Conservation (phyloP, 2,329 filamentous ascomycete species). For the Botryotinia calthae region DNA sequence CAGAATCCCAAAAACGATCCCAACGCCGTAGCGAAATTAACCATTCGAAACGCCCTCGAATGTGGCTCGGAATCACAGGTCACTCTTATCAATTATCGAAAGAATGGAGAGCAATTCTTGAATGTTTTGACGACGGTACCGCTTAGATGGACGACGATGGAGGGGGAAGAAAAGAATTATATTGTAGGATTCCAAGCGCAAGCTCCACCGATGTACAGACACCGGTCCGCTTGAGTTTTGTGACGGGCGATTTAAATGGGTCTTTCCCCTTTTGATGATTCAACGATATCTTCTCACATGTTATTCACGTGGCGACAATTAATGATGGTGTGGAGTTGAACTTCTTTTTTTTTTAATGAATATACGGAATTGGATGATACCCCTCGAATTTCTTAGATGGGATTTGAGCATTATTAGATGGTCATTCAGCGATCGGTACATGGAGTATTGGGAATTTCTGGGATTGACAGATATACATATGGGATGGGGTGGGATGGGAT, state of each 20-base stretch:
- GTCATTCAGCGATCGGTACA: not conserved
- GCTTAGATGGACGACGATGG: conserved; percentile 65
- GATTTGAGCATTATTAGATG: conserved; percentile 13
- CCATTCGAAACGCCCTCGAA: conserved; percentile 75
- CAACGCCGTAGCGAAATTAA: conserved; percentile 76
- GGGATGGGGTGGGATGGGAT: not conserved
- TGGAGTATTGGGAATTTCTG: not conserved
- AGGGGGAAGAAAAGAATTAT: conserved; percentile 24
- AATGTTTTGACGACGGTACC: conserved; percentile 94
- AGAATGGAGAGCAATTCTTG: conserved; percentile 88
- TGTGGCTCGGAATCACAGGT: conserved; percentile 77
- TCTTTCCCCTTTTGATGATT: not conserved
- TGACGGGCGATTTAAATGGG: not conserved
- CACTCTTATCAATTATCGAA: conserved; percentile 88
- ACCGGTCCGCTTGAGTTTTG: not conserved
- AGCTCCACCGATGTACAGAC: not conserved
- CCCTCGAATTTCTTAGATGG: not conserved
- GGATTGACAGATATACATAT: not conserved
- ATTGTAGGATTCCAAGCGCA: conserved; percentile 33
- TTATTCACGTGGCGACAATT: not conserved
- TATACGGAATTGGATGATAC: conserved; percentile 5
- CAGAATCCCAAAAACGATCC: conserved; percentile 53
- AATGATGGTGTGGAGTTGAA: not conserved
- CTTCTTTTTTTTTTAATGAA: not conserved
- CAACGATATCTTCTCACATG: not conserved